These are phyloP conservation scores for Aspergillus fijiensis DNA, from an alignment of 2,329 filamentous ascomycete genomes.

Conservation along the genomic window DNA sequence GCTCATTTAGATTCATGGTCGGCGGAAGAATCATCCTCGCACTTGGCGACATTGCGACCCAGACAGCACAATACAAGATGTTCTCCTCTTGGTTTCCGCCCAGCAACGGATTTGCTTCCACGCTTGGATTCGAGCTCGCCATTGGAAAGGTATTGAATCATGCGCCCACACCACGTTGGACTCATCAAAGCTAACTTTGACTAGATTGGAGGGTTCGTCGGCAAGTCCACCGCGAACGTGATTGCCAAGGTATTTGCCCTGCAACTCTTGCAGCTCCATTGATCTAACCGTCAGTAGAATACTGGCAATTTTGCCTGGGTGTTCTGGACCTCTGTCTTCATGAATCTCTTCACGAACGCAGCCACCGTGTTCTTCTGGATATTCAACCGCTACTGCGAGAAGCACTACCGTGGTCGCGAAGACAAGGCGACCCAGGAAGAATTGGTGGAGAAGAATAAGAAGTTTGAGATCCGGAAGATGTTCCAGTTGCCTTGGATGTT, in stretches of 20 bases:
- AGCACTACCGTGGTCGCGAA: slow-evolving; percentile 47
- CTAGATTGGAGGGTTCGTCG: slow-evolving; percentile 58
- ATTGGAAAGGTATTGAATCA: slow-evolving; percentile 50
- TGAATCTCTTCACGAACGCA: slow-evolving; percentile 63
- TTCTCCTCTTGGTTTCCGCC: slow-evolving; percentile 66
- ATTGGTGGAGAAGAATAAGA: slow-evolving; percentile 60
- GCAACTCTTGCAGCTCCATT: background rate
- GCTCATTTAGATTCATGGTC: slow-evolving; percentile 62
- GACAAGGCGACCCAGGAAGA: slow-evolving; percentile 60
- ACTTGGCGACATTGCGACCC: slow-evolving; percentile 63
- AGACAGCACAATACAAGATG: slow-evolving; percentile 64
- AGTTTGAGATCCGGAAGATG: slow-evolving; percentile 57
- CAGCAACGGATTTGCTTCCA: slow-evolving; percentile 61
- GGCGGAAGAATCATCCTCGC: slow-evolving; percentile 56
- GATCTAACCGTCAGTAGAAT: slow-evolving; percentile 34
- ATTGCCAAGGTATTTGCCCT: slow-evolving; percentile 47
- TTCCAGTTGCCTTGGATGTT: slow-evolving; percentile 60
- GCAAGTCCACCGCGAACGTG: slow-evolving; percentile 60
- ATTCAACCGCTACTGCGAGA: slow-evolving; percentile 55
- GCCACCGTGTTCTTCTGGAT: slow-evolving; percentile 55
- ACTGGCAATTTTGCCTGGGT: slow-evolving; percentile 63
- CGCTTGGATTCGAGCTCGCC: slow-evolving; percentile 59
- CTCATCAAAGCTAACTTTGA: background rate
- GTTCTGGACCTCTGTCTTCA: slow-evolving; percentile 64
- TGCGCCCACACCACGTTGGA: no score